Percentiles rank a stretch among this genome's conserved stretches.
Evolutionary conservation across 2,329 filamentous ascomycete species (phyloP).

Genomic region (Daldinia eschscholtzii): DNA sequence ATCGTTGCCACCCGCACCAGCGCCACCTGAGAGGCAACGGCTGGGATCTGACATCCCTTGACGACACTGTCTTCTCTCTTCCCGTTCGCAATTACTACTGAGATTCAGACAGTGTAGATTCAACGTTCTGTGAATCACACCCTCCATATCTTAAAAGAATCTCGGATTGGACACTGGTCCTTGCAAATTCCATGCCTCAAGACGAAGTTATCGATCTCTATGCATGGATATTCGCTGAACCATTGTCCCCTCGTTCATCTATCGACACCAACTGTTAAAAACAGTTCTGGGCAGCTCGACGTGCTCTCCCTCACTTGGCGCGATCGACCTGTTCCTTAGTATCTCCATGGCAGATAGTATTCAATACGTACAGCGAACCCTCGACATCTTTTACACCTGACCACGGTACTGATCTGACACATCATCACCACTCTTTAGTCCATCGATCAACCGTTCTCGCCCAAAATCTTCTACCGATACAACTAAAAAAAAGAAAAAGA

Average conservation of each 20-base stretch:
- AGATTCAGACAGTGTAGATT: conserved; percentile 17
- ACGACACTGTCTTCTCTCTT: too few species aligned
- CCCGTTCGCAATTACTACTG: conserved; percentile 2
- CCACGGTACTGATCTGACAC: conserved; percentile 59
- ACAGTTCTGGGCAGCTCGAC: conserved; percentile 36
- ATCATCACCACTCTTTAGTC: conserved; percentile 50
- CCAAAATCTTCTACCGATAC: conserved; percentile 27
- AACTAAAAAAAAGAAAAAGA: conserved; percentile 15
- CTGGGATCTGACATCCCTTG: conserved; percentile 10
- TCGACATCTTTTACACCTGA: conserved; percentile 70
- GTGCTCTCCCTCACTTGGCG: conserved; percentile 32
- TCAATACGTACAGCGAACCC: conserved; percentile 71
- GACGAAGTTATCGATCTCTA: conserved; percentile 45
- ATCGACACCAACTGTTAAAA: conserved; percentile 52
- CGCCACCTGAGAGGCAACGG: conserved; percentile 8
- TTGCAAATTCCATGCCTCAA: conserved; percentile 47
- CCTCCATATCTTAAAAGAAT: conserved; percentile 9
- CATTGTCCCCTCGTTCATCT: conserved; percentile 42
- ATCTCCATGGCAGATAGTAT: conserved; percentile 78
- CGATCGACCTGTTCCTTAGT: conserved; percentile 44
- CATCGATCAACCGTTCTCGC: conserved; percentile 35
- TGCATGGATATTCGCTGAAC: conserved; percentile 50
- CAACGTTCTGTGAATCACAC: conserved; percentile 9
- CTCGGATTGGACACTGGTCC: conserved; percentile 16
- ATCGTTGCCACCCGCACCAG: not conserved